Base-by-base conservation (phyloP, 192 early-diverging fungal species). In the Entrophospora sp. region DNA sequence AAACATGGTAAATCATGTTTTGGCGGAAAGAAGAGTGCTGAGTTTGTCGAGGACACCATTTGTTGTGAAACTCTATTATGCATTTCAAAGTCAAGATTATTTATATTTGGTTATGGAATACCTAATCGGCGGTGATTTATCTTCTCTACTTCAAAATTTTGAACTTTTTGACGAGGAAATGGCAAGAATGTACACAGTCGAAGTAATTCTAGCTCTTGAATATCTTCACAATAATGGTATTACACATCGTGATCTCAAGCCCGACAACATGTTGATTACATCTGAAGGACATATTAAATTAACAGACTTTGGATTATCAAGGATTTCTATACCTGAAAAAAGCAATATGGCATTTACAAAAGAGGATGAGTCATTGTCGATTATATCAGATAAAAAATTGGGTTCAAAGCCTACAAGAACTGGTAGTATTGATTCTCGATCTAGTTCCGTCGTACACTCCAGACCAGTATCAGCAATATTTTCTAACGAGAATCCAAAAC, bases 241-340 rank as follows among this genome's bases (percentile, higher is more conserved):
- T n/a, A n/a, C n/a, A n/a, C n/a, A n/a, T n/a, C n/a, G n/a, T n/a
- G 90, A 88, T 60, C 77, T 89, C 34, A 88, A 89, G 68, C 85
- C 86, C 0, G 86, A 87, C 60, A 89, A 97, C 58, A 90, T 95
- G 58, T 75, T 97, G 18, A 77, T 97, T 48, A 87, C 85, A 66
- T 80, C 83, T 34, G 86, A 92, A 40, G 93, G 93, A 0, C 93
- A 95, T 69, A 85, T 94, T 73, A 95, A 95, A 71, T 71, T 95
- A 58, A 93, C 90, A 12, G 94, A 96, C 70, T 96, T 96, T 89
- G 94, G 94, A 4, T 80, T 96, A 3, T 92, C 91, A 52, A 82
- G 89, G 27, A 89, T 93, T 38, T 73, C 83, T 5, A 79, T 91
- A 12, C 75, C 83, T 4, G 83, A 75, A 22, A 64, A 74, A 40